Percentiles rank a stretch among this genome's conserved stretches.
These are phyloP conservation scores for Nannizziopsis barbatae DNA, from an alignment of 2,329 filamentous ascomycete species.

Conservation along the genomic window DNA sequence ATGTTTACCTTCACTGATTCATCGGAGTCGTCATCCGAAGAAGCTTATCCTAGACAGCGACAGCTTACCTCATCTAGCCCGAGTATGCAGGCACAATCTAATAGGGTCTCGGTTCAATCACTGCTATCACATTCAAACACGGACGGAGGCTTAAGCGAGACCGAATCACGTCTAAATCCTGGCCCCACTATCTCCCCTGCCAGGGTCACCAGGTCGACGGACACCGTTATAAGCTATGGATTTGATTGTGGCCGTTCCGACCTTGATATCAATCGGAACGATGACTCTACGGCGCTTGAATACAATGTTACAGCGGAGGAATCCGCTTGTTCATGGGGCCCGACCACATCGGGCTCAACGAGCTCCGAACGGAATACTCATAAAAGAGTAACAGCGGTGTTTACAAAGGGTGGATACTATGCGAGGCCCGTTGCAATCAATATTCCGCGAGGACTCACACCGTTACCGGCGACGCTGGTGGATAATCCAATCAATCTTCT, in stretches of 20 bases:
- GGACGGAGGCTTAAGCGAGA: background rate
- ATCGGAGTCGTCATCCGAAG: conserved; percentile 7
- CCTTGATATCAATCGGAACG: conserved; percentile 56
- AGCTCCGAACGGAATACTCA: conserved; percentile 42
- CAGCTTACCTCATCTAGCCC: background rate
- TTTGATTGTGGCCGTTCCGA: conserved; percentile 61
- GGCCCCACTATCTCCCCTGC: background rate
- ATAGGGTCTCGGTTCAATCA: conserved; percentile 54
- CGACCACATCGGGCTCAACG: conserved; percentile 17
- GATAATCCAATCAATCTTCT: conserved; percentile 73
- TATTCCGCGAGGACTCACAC: conserved; percentile 47
- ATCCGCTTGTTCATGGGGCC: conserved; percentile 1
- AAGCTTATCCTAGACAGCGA: background rate
- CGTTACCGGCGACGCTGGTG: conserved; percentile 46
- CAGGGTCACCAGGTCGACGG: conserved; percentile 14
- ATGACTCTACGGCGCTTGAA: conserved; percentile 55
- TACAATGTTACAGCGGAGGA: conserved; percentile 3
- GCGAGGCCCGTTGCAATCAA: conserved; percentile 55
- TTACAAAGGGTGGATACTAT: conserved; percentile 57
- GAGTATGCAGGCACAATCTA: conserved; percentile 32
- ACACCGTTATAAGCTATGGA: conserved; percentile 46
- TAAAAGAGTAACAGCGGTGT: conserved; percentile 40
- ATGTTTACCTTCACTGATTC: conserved; percentile 5
- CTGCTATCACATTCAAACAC: conserved; percentile 43
- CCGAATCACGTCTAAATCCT: background rate